Percentiles rank a stretch among this genome's conserved stretches.
Conservation (phyloP, 2,329 filamentous ascomycete species). For the Aspergillus japonicus region DNA sequence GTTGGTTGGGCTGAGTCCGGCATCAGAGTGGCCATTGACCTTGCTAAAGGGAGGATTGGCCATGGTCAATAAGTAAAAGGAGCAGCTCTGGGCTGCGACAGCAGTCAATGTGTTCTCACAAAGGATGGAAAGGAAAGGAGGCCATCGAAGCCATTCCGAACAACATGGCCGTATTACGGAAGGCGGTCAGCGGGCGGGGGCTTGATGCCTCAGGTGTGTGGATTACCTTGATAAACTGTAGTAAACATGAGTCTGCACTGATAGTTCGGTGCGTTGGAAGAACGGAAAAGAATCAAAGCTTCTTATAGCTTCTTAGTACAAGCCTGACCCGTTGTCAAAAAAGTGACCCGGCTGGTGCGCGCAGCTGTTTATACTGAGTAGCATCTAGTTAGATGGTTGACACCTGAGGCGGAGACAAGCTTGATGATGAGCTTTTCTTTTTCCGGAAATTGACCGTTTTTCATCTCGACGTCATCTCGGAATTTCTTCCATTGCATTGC, state of each 20-base stretch:
- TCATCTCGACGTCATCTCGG: background rate
- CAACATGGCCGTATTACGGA: background rate
- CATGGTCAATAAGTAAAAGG: conserved; percentile 19
- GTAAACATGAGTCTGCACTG: too few species aligned
- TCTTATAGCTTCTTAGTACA: too few species aligned
- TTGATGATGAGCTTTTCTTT: conserved; percentile 4
- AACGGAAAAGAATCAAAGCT: too few species aligned
- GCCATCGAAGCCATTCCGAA: background rate
- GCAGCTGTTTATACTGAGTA: background rate
- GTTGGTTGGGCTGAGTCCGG: conserved; percentile 8
- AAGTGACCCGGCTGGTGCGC: background rate
- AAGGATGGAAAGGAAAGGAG: background rate
- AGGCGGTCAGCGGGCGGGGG: background rate
- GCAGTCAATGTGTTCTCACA: background rate
- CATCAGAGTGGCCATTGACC: conserved; percentile 29
- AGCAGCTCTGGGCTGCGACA: background rate
- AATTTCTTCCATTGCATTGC: background rate
- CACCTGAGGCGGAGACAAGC: conserved; percentile 16
- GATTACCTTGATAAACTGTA: too few species aligned
- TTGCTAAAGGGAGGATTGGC: conserved; percentile 14
- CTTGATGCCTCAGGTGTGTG: too few species aligned
- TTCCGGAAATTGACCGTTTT: background rate
- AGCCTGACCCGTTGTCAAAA: too few species aligned
- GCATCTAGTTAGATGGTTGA: background rate
- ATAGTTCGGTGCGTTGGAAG: too few species aligned